phyloP scores from a whole-genome alignment of 1,284 basidiomycete genomes.

The Apiotrichum siamense region DNA sequence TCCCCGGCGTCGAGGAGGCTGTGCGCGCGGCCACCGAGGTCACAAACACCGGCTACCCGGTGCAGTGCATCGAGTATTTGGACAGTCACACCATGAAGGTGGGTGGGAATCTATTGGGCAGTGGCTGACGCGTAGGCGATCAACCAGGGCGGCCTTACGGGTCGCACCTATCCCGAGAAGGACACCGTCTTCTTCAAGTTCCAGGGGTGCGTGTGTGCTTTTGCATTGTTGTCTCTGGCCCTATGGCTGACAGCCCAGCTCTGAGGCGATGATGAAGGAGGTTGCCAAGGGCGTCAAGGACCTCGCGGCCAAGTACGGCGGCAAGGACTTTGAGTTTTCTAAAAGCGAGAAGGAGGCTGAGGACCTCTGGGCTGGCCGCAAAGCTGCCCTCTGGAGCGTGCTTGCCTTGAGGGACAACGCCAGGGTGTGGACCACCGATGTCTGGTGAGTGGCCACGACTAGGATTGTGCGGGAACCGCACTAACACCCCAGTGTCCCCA shows the following conservation, averaged over 20 bases:
- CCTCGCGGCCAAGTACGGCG: slow-evolving; percentile 62
- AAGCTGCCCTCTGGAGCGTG: slow-evolving; percentile 70
- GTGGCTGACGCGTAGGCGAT: slow-evolving; percentile 49
- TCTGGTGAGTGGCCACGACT: slow-evolving; percentile 57
- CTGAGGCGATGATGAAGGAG: slow-evolving; percentile 57
- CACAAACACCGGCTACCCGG: slow-evolving; percentile 17
- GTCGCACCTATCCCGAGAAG: slow-evolving; percentile 59
- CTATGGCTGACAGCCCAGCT: slow-evolving; percentile 28
- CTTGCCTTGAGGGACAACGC: slow-evolving; percentile 61
- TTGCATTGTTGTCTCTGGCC: not conserved
- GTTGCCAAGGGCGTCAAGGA: slow-evolving; percentile 57
- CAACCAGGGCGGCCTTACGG: slow-evolving; percentile 57
- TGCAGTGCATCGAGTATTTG: slow-evolving; percentile 68
- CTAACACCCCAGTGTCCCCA: slow-evolving; percentile 57
- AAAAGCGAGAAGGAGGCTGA: slow-evolving; percentile 61
- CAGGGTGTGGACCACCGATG: slow-evolving; percentile 74
- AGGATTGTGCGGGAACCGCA: too few relatives aligned
- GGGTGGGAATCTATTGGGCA: not conserved
- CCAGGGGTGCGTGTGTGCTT: slow-evolving; percentile 54
- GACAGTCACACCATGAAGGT: slow-evolving; percentile 62
- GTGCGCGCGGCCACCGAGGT: slow-evolving; percentile 59
- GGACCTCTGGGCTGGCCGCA: slow-evolving; percentile 77
- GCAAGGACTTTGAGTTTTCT: slow-evolving; percentile 64
- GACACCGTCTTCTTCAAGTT: slow-evolving; percentile 85
- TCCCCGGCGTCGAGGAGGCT: slow-evolving; percentile 51